These are phyloP conservation scores for Xylariaceae sp. DNA, from an alignment of 2,329 filamentous ascomycete species.

Conservation along the genomic window DNA sequence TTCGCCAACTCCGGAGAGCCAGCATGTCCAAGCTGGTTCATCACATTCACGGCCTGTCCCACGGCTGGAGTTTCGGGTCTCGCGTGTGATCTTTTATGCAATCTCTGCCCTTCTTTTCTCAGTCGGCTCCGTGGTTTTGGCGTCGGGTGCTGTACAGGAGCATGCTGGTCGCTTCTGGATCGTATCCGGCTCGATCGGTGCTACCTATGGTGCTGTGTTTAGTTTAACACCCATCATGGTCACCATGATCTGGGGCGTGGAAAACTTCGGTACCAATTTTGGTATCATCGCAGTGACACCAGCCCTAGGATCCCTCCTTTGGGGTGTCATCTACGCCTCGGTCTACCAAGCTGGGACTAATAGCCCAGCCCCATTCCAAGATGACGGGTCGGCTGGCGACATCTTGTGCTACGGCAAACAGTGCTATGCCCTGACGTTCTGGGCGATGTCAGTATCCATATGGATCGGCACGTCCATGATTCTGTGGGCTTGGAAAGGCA, in stretches of 20 bases:
- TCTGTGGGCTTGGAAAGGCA: constrained; percentile 75
- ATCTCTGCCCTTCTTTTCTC: constrained; percentile 69
- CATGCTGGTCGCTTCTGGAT: constrained; percentile 77
- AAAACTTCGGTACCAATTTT: constrained; percentile 98
- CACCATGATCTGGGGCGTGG: constrained; percentile 95
- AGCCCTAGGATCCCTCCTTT: constrained; percentile 79
- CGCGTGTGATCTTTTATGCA: constrained; percentile 74
- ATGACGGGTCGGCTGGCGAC: constrained; percentile 37
- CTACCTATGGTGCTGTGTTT: constrained; percentile 91
- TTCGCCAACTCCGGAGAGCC: constrained; percentile 61
- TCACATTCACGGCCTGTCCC: constrained; percentile 31
- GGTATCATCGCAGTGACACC: constrained; percentile 91
- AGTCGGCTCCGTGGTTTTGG: constrained; percentile 69
- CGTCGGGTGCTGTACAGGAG: constrained; percentile 68
- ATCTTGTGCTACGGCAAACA: constrained; percentile 72
- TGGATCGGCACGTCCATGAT: constrained; percentile 71
- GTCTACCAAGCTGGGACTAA: constrained; percentile 67
- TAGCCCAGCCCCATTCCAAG: constrained; percentile 33
- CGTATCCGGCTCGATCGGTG: constrained; percentile 76
- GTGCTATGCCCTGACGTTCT: constrained; percentile 80
- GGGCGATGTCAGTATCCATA: constrained; percentile 77
- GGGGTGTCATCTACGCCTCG: constrained; percentile 82
- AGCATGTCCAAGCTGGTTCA: constrained; percentile 46
- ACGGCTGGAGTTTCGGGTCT: constrained; percentile 53
- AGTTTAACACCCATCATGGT: constrained; percentile 85